Evolutionary conservation across 805 yeast species (phyloP).

Genomic region (Maudiozyma saulgeensis): DNA sequence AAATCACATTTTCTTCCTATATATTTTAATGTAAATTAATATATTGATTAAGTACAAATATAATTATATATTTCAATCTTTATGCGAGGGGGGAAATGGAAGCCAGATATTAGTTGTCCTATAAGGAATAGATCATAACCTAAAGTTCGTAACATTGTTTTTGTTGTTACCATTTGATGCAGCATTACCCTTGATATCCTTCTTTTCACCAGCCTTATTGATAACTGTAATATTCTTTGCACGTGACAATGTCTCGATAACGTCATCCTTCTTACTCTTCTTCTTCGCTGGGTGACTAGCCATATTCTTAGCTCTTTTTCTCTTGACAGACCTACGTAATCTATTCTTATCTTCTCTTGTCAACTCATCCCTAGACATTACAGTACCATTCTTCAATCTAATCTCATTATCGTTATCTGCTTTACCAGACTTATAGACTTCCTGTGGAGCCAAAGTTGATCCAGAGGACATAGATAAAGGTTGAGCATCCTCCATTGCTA

Average conservation of each 20-base stretch:
- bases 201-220: slow-evolving; percentile 64
- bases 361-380: slow-evolving; percentile 73
- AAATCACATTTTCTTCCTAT: too few relatives aligned
- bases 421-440: slow-evolving; percentile 52
- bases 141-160: slow-evolving; percentile 2
- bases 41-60: not conserved
- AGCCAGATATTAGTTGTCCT: too few relatives aligned
- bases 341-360: slow-evolving; percentile 79
- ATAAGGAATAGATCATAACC: not conserved
- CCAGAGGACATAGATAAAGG: slow-evolving; percentile 73
- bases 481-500: slow-evolving; percentile 92
- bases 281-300: slow-evolving; percentile 28
- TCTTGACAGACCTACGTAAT: slow-evolving; percentile 76
- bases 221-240: slow-evolving; percentile 73
- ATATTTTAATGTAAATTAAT: not conserved
- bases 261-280: slow-evolving; percentile 49
- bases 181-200: slow-evolving; percentile 61
- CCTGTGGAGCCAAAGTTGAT: slow-evolving; percentile 87
- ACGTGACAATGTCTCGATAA: slow-evolving; percentile 58
- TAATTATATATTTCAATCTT: not conserved
- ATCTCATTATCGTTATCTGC: slow-evolving; percentile 50
- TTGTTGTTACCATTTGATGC: slow-evolving; percentile 25
- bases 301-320: slow-evolving; percentile 52
- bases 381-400: slow-evolving; percentile 63
- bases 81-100: too few relatives aligned